Evolutionary conservation across 2,329 filamentous ascomycete species (phyloP), one percentile per base, ranked within the genome.

Genomic region (Talaromyces sp.): DNA sequence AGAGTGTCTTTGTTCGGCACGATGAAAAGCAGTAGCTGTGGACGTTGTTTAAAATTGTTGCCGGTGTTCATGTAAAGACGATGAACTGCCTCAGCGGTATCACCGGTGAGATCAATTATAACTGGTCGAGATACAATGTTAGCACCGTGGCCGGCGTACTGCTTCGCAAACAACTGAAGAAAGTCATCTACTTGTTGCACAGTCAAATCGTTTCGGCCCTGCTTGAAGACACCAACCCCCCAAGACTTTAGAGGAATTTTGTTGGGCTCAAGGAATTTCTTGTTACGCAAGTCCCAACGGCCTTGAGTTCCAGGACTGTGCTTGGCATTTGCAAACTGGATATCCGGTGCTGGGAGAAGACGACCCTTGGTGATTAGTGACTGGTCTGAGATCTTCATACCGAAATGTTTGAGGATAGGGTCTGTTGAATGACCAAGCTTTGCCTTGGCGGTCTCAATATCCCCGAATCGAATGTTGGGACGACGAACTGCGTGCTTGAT

Each of bases 401-500:
- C 91, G 66, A 93, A 98, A 57, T 87, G 82, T 1, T 80, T 79
- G 0, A 97, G 81, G 56, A 89, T 88, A 0, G 82, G 84, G 67
- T 99, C 95, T 0, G 82, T 71, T 1, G 70, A 67, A 86, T 91
- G 95, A 9, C 86, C 79, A 0, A 93, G 81, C 67, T 89, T 83
- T 0, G 78, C 71, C 8, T 96, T 84, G 16, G 89, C 89, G 3
- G 83, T 73, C 56, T 86, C 78, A 68, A 98, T 92, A 21, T 89
- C 85, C 0, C 73, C 69, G 67, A 86, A 84, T n/a, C 95, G 90
- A 33, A 86, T 73, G 0, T 74, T 73, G 0, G 95, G 95, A 1
- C 88, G 84, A 5, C 89, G 91, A 4, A 96, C 93, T 0, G 93
- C 93, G 69, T 93, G 92, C 75, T 90, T 93, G 79, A 99, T 97